Evolutionary conservation across 768 basidiomycete genomes (phyloP).

Genomic region (Hygrocybe coccinea): DNA sequence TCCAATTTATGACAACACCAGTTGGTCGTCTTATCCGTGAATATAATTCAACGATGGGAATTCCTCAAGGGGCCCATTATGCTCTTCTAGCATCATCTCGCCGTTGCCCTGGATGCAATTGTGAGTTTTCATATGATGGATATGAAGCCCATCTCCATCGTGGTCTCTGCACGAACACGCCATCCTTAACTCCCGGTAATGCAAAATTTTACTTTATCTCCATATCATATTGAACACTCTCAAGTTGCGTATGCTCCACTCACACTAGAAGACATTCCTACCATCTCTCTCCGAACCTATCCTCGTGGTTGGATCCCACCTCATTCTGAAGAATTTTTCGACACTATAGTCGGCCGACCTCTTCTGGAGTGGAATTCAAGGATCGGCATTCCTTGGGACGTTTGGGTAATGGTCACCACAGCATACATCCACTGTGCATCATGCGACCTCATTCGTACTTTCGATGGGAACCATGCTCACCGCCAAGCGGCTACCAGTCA

Average conservation of each 20-base stretch:
- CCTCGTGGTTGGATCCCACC: background rate
- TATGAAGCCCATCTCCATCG: background rate
- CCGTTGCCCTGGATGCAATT: background rate
- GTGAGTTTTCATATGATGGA: background rate
- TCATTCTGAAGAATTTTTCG: background rate
- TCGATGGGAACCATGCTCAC: slow-evolving; percentile 8
- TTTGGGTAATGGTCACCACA: slow-evolving; percentile 11
- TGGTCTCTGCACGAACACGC: background rate
- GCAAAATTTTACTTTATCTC: background rate
- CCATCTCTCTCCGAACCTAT: background rate
- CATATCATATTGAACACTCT: background rate
- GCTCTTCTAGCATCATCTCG: background rate
- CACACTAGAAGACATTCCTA: background rate
- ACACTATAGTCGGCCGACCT: slow-evolving; percentile 6
- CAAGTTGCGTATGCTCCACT: background rate
- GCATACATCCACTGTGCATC: slow-evolving; percentile 9
- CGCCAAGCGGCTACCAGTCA: background rate
- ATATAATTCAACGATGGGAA: slow-evolving; percentile 1
- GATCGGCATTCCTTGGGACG: slow-evolving; percentile 13
- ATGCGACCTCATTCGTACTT: slow-evolving; percentile 6
- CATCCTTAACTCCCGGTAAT: background rate
- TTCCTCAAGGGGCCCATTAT: background rate
- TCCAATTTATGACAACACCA: background rate
- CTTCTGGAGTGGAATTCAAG: slow-evolving; percentile 16
- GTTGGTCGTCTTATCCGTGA: background rate